phyloP scores from a whole-genome alignment of 257 asterid genomes.

The Ajuga chamaepitys region DNA sequence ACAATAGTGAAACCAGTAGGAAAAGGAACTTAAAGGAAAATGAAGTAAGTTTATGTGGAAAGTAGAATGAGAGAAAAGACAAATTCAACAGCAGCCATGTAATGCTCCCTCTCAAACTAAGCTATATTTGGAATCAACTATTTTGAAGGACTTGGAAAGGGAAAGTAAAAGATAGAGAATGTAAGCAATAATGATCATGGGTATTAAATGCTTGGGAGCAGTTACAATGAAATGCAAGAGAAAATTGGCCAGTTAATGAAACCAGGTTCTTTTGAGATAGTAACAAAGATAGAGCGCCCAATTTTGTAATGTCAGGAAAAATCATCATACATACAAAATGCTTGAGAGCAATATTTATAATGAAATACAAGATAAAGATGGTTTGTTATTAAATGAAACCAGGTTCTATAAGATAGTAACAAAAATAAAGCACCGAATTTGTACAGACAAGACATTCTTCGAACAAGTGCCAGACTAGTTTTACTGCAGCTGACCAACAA shows the following conservation, averaged over 20 bases:
- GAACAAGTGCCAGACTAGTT: not conserved
- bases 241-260: too few species aligned
- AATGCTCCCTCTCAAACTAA: not conserved
- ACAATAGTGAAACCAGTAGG: not conserved
- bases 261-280: too few species aligned
- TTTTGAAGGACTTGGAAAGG: not conserved
- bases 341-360: not conserved
- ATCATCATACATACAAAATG: not conserved
- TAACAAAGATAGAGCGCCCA: too few species aligned
- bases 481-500: not conserved
- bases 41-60: too few species aligned
- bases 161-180: not conserved
- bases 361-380: constrained; percentile 1
- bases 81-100: not conserved
- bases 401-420: not conserved
- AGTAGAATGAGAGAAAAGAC: too few species aligned
- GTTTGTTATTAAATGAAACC: not conserved
- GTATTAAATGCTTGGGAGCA: too few species aligned
- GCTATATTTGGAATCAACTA: not conserved
- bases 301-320: too few species aligned
- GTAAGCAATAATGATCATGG: not conserved
- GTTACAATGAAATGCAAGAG: too few species aligned
- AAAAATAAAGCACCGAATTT: not conserved
- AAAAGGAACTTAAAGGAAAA: not conserved
- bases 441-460: not conserved